Percentiles rank a stretch among this genome's conserved stretches.
Conservation (phyloP, 345 rosid genomes). For the Passiflora organensis region DNA sequence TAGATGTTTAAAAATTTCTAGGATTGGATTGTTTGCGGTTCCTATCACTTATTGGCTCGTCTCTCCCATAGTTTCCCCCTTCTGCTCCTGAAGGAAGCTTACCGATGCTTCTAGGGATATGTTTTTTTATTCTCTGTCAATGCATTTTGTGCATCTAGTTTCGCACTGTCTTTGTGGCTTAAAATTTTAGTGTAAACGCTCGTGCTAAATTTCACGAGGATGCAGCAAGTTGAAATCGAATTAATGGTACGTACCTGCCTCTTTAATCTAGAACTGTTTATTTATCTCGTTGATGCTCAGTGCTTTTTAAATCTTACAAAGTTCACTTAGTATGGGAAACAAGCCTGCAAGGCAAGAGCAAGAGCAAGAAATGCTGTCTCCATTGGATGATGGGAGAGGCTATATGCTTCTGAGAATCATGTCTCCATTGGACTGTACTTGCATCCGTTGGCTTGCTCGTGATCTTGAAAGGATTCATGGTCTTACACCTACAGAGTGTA, state of each 20-base stretch:
- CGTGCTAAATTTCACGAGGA: neutral
- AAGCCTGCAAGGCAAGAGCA: constrained; percentile 26
- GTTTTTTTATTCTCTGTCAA: no score
- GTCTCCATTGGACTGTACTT: constrained; percentile 62
- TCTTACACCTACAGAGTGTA: constrained; percentile 39
- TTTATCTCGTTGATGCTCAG: neutral
- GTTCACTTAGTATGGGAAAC: constrained; percentile 5
- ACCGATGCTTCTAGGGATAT: no score
- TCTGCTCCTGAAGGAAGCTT: no score
- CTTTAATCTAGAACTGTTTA: neutral
- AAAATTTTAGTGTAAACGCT: neutral
- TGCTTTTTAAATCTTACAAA: neutral
- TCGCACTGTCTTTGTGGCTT: neutral
- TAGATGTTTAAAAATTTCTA: no score
- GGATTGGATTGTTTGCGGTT: no score
- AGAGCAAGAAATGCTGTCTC: constrained; percentile 47
- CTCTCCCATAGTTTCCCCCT: no score
- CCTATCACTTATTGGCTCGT: no score
- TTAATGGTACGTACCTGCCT: neutral
- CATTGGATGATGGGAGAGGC: no score
- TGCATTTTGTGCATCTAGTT: neutral
- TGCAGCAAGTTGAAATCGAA: no score
- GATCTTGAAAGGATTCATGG: constrained; percentile 70
- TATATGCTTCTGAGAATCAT: constrained; percentile 49
- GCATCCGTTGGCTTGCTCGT: constrained; percentile 65